These are phyloP conservation scores for Lentinula novae-zelandiae DNA, from an alignment of 1,284 basidiomycete genomes.

Conservation along the genomic window DNA sequence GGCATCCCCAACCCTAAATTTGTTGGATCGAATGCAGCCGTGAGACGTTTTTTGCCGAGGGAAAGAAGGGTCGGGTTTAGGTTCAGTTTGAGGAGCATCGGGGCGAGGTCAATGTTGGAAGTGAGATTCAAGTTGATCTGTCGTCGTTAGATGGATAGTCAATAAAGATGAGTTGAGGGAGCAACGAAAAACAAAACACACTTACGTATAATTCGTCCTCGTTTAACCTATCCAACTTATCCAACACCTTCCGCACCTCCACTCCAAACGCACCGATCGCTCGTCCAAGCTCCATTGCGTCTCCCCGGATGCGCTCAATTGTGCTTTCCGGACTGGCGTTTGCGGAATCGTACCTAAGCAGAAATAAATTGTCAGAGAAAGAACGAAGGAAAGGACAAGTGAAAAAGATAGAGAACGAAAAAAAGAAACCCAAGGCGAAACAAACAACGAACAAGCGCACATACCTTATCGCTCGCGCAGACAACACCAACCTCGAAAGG, in stretches of 20 bases:
- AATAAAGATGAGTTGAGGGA: no score
- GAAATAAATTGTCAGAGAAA: no score
- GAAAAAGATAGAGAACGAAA: not conserved
- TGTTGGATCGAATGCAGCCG: conserved; percentile 58
- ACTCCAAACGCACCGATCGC: conserved; percentile 69
- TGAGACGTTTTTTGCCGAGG: conserved; percentile 44
- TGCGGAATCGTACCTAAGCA: not conserved
- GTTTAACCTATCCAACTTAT: no score
- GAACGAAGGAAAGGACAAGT: no score
- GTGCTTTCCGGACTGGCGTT: conserved; percentile 42
- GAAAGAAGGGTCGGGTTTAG: no score
- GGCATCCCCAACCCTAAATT: conserved; percentile 71
- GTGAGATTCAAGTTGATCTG: no score
- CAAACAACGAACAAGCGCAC: conserved; percentile 18
- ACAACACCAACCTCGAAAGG: conserved; percentile 70
- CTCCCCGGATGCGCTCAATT: conserved; percentile 64
- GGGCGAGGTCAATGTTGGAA: no score
- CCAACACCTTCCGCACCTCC: conserved; percentile 40
- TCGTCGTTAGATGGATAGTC: no score
- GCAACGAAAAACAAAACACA: no score
- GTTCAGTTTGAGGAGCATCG: no score
- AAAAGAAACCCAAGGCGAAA: not conserved
- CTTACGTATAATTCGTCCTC: no score
- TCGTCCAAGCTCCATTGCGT: conserved; percentile 75
- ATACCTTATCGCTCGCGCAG: conserved; percentile 73